Conservation (phyloP, 139 green algal genomes). For the Chlorella sp. region DNA sequence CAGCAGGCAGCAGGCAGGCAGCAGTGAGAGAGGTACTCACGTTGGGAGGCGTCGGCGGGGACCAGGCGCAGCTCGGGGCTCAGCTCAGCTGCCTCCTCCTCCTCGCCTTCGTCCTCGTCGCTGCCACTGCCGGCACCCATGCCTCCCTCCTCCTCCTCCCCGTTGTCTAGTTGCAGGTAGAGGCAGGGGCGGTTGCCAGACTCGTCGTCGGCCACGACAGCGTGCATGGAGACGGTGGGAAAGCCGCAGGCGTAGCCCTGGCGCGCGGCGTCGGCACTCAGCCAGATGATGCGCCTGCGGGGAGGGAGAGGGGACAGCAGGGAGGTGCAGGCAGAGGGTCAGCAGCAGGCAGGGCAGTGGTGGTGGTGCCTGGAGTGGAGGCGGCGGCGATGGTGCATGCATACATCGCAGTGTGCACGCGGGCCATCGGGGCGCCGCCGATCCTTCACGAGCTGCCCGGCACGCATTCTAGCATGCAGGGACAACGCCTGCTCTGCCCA, state of each 20-base stretch:
- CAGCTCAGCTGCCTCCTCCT: slow-evolving; percentile 3
- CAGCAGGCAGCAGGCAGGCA: no score
- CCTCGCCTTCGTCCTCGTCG: slow-evolving; percentile 20
- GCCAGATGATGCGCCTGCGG: slow-evolving; percentile 45
- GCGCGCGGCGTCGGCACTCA: neutral
- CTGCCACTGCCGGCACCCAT: neutral
- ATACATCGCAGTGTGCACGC: neutral
- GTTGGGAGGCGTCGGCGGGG: slow-evolving; percentile 4
- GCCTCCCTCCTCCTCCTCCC: slow-evolving; percentile 1
- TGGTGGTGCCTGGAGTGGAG: neutral
- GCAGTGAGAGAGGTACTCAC: neutral
- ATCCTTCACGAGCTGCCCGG: neutral
- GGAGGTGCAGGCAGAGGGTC: no score
- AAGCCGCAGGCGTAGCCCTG: slow-evolving; percentile 31
- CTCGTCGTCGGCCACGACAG: slow-evolving; percentile 22
- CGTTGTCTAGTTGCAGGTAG: slow-evolving; percentile 44
- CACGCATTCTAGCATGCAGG: no score
- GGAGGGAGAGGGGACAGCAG: neutral
- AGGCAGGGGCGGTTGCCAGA: slow-evolving; percentile 19
- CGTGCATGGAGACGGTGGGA: slow-evolving; percentile 43
- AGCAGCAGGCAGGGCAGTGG: neutral
- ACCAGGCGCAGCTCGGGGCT: slow-evolving; percentile 30
- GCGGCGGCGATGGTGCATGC: slow-evolving; percentile 3
- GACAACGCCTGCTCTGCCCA: neutral
- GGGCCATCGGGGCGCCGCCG: neutral